Conservation (phyloP, 116 monocot species). For the Iris pallida region DNA sequence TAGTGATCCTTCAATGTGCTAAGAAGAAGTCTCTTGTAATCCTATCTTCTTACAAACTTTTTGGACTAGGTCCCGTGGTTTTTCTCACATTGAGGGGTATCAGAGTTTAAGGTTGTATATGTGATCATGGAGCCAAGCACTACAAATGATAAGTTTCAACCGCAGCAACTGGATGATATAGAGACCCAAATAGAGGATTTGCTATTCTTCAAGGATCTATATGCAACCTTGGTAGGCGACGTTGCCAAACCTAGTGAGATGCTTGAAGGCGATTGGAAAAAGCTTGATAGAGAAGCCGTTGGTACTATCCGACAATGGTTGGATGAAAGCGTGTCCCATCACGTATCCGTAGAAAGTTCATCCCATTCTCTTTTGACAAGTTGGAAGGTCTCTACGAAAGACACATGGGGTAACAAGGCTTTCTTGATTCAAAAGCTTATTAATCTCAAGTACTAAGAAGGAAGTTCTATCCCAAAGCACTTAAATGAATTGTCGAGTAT, state of each 20-base stretch:
- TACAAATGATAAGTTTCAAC: background rate
- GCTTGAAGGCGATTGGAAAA: background rate
- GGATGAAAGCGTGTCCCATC: background rate
- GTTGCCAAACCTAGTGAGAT: background rate
- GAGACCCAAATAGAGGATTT: background rate
- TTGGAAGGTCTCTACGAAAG: background rate
- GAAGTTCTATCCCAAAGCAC: background rate
- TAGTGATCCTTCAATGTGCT: no score
- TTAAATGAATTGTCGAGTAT: background rate
- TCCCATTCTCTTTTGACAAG: background rate
- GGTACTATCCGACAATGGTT: background rate
- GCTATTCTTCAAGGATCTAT: background rate
- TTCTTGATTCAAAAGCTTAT: conserved; percentile 1
- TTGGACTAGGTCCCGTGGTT: no score
- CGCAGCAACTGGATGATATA: conserved; percentile 1
- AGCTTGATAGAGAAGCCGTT: background rate
- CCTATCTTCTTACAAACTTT: no score
- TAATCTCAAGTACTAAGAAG: background rate
- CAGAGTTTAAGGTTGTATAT: no score
- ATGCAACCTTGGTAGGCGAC: background rate
- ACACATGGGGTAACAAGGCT: background rate
- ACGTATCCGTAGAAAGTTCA: background rate
- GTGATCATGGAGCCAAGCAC: no score
- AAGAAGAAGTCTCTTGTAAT: no score
- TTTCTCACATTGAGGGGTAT: no score